These are phyloP conservation scores for Entonaema liquescens DNA, from an alignment of 495 filamentous ascomycete genomes.

Conservation along the genomic window DNA sequence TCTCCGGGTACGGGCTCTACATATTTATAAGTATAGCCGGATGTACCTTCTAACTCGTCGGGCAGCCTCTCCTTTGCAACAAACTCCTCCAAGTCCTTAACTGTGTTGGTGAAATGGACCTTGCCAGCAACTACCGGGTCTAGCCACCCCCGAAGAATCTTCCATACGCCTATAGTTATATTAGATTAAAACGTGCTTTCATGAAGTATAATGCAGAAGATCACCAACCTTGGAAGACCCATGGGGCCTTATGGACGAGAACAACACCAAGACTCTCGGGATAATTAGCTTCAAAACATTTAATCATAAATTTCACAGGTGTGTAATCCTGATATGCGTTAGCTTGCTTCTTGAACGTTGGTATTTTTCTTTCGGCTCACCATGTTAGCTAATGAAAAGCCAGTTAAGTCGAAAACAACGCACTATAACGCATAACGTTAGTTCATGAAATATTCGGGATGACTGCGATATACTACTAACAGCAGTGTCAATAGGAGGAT, in stretches of 20 bases:
- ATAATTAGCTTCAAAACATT: conserved; percentile 99
- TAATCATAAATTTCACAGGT: conserved; percentile 98
- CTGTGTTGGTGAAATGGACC: conserved; percentile 90
- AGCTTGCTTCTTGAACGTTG: conserved; percentile 14
- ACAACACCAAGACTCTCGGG: conserved; percentile 91
- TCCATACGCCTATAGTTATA: conserved; percentile 76
- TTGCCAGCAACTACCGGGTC: conserved; percentile 96
- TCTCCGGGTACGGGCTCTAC: conserved; percentile 77
- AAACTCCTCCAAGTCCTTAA: conserved; percentile 80
- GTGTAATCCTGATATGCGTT: conserved; percentile 76
- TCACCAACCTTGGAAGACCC: conserved; percentile 84
- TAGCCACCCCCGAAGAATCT: conserved; percentile 93
- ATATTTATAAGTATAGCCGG: conserved; percentile 83
- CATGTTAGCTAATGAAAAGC: conserved; percentile 94
- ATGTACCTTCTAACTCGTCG: conserved; percentile 82
- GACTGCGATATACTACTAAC: conserved; percentile 61
- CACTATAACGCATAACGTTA: conserved; percentile 54
- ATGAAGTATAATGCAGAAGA: background rate
- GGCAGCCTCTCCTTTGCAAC: conserved; percentile 75
- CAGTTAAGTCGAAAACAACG: conserved; percentile 93
- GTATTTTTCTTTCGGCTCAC: conserved; percentile 53
- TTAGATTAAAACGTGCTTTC: conserved; percentile 7
- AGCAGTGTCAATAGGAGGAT: conserved; percentile 85
- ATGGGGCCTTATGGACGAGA: conserved; percentile 96
- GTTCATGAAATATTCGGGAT: background rate